A percentile compares a stretch with the other conserved stretches of the same genome.
These are phyloP conservation scores for Orbilia javanica DNA, from an alignment of 2,329 filamentous ascomycete genomes.

Conservation along the genomic window DNA sequence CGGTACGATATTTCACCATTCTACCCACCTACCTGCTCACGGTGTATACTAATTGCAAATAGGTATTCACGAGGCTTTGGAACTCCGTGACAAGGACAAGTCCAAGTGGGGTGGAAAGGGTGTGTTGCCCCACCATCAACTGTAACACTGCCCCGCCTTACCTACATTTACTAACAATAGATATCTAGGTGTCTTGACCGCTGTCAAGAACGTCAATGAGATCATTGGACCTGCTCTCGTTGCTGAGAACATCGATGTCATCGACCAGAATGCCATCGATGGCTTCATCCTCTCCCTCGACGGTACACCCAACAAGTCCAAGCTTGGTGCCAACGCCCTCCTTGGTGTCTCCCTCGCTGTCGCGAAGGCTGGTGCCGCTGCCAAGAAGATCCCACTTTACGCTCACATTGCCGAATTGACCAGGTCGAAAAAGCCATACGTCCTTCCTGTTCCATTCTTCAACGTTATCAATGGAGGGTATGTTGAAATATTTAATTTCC, in stretches of 20 bases:
- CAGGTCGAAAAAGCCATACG: constrained; percentile 90
- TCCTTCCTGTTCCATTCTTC: constrained; percentile 91
- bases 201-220: constrained; percentile 86
- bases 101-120: constrained; percentile 87
- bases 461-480: constrained; percentile 84
- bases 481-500: background rate
- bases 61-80: constrained; percentile 91
- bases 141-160: constrained; percentile 9
- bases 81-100: constrained; percentile 92
- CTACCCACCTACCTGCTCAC: background rate
- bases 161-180: constrained; percentile 62
- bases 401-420: constrained; percentile 88
- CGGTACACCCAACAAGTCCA: constrained; percentile 86
- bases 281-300: constrained; percentile 87
- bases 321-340: constrained; percentile 89
- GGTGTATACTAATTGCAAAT: constrained; percentile 27
- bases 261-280: constrained; percentile 86
- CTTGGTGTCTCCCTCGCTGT: constrained; percentile 85
- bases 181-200: constrained; percentile 76
- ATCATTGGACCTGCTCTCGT: constrained; percentile 84
- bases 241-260: constrained; percentile 84
- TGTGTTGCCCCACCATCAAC: constrained; percentile 62
- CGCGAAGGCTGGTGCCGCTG: constrained; percentile 88
- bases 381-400: constrained; percentile 89
- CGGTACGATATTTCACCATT: constrained; percentile 69